Conservation (phyloP, 176 grass and related monocot genomes). For the Zizania latifolia region DNA sequence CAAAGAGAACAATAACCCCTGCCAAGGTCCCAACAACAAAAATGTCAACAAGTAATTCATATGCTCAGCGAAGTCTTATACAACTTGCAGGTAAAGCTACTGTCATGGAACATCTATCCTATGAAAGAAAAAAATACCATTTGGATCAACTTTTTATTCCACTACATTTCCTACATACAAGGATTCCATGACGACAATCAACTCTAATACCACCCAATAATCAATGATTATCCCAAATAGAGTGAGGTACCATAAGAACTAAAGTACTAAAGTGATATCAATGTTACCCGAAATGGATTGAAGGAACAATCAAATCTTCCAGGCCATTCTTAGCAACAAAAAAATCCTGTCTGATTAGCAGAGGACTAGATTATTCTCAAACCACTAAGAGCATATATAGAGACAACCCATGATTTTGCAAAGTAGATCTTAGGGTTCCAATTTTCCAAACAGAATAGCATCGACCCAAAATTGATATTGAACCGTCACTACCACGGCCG, state of each 20-base stretch:
- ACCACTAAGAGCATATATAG: background rate
- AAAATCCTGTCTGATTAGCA: background rate
- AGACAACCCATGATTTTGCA: background rate
- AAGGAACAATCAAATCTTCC: background rate
- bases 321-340: background rate
- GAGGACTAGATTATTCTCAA: background rate
- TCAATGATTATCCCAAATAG: background rate
- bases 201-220: background rate
- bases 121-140: background rate
- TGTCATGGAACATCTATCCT: background rate
- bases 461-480: background rate
- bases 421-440: background rate
- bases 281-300: no score
- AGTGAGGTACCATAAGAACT: background rate
- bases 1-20: background rate
- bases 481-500: background rate
- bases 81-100: background rate
- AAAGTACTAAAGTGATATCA: background rate
- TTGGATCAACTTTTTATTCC: background rate
- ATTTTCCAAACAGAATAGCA: background rate
- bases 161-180: background rate
- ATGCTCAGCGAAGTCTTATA: background rate
- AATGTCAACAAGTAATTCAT: background rate
- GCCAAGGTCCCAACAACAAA: background rate
- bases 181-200: background rate